Evolutionary conservation across 2,329 filamentous ascomycete species (phyloP), one percentile per base, ranked within the genome.

Genomic region (Colletotrichum tofieldiae): DNA sequence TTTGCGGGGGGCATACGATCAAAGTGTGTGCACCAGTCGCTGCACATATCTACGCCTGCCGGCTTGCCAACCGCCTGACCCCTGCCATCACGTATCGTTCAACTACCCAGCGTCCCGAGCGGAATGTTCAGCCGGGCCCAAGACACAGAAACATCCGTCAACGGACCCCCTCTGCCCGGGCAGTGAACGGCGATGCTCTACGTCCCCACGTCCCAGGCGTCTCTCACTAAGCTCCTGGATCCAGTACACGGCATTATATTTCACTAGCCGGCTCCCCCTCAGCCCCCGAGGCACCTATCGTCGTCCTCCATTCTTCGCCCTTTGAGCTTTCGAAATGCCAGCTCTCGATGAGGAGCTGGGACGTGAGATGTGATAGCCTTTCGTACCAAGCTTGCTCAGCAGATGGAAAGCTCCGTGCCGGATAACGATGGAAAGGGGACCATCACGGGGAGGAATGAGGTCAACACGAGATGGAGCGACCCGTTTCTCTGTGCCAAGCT

Each of bases 291-390:
- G 62, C 16, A 37, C 18, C 8, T 29, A n/a, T 11, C 14, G 20
- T 23, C 18, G 20, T 23, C 18, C 18, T 16, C 16, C 18, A 6
- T n/a, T 29, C 3, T 5, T 3, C 52, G 18, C 20, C 5, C 9
- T 5, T n/a, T 20, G 20, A 5, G 12, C 26, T 35, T 29, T 20
- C 18, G 11, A 35, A 39, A 39, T 49, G 3, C 14, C n/a, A 49
- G 29, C 12, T 16, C n/a, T 23, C 4, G 26, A 43, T 20, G 51
- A 18, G 39, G 39, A 61, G 43, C n/a, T 43, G 60, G 54, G 23
- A 54, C 32, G 16, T 69, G 67, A 70, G n/a, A 54, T 70, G 1
- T 71, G 67, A 71, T 41, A 61, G 11, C 54, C n/a, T 56, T 32
- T 37, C 54, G 35, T 26, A 39, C 32, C 20, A 20, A 20, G 32